phyloP scores from a whole-genome alignment of 345 rosid genomes.

The Camelina hispida region DNA sequence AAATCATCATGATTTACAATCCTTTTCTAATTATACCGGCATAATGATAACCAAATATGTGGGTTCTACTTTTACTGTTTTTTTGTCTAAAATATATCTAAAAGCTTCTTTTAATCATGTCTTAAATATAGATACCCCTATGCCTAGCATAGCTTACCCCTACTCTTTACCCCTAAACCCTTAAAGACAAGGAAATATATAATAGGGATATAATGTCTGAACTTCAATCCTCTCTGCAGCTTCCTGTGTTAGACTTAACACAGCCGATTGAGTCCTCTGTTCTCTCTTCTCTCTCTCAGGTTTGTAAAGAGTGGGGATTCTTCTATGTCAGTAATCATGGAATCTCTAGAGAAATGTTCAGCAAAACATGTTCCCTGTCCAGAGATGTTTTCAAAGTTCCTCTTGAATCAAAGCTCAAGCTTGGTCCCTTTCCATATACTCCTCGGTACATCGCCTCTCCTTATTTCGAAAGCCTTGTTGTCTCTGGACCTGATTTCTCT shows the following conservation, averaged over 20 bases:
- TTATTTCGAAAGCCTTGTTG: conserved; percentile 71
- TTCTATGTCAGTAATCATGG: conserved; percentile 77
- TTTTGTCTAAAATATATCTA: background rate
- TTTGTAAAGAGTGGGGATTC: conserved; percentile 77
- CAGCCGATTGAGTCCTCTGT: conserved; percentile 51
- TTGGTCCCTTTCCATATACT: conserved; percentile 66
- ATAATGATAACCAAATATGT: conserved; percentile 16
- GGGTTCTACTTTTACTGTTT: conserved; percentile 14
- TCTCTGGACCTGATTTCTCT: conserved; percentile 73
- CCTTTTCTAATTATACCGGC: conserved; percentile 7
- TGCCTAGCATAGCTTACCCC: conserved; percentile 37
- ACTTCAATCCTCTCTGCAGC: conserved; percentile 47
- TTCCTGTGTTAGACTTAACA: conserved; percentile 74
- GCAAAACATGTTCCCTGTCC: conserved; percentile 47
- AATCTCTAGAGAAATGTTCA: conserved; percentile 54
- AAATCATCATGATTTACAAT: background rate
- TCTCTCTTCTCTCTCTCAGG: conserved; percentile 57
- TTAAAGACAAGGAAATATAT: conserved; percentile 22
- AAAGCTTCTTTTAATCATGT: background rate
- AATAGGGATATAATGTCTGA: conserved; percentile 56
- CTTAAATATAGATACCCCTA: conserved; percentile 31
- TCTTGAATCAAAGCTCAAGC: conserved; percentile 65
- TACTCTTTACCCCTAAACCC: conserved; percentile 19
- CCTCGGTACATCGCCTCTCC: conserved; percentile 85
- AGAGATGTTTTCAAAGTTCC: conserved; percentile 56